Evolutionary conservation across 2,329 filamentous ascomycete genomes (phyloP), one percentile per base, ranked within the genome.

Genomic region (Clathrospora elynae): DNA sequence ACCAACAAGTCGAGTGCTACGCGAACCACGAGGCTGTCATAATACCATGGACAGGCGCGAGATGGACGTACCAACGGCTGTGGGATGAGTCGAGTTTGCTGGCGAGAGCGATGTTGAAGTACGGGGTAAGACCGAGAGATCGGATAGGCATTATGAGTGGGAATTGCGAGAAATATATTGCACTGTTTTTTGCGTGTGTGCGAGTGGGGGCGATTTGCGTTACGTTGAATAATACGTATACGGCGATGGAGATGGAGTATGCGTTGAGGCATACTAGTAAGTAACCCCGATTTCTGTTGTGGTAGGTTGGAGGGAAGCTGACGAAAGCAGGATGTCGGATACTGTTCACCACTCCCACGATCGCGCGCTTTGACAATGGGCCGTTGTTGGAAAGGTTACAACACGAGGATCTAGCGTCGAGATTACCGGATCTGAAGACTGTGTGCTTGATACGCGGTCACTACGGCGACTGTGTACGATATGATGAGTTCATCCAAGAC

Each of bases 221-320:
- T 18, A 88, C 90, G 30, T 73, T 91, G 53, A 91, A 91, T 72
- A 91, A 90, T 71, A 91, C 87, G 0, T 91, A 91, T 64, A 91
- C 87, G 1, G 78, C 84, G 2, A 81, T 79, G 1, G 87, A 91
- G 70, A 83, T 86, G 33, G 78, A 83, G 64, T 86, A 87, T 67
- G 87, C 85, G 7, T 68, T 91, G 18, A 78, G 79, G 40, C 88
- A 90, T 61, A 83, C 85, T 11, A 82, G 84, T 86, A 70, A 54
- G 75, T 66, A 8, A 6, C n/a, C 5, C 4, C n/a, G 2, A 10
- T 10, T 23, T 23, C 3, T 17, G 12, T 5, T 13, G 13, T n/a
- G 5, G 3, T 17, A 16, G 3, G n/a, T 7, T 8, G 3, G 2
- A 23, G 12, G n/a, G n/a, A n/a, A 18, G 11, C 36, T 58, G 32